Base-by-base conservation (phyloP, 2,329 filamentous ascomycete species). In the Aspergillus brunneoviolaceus region DNA sequence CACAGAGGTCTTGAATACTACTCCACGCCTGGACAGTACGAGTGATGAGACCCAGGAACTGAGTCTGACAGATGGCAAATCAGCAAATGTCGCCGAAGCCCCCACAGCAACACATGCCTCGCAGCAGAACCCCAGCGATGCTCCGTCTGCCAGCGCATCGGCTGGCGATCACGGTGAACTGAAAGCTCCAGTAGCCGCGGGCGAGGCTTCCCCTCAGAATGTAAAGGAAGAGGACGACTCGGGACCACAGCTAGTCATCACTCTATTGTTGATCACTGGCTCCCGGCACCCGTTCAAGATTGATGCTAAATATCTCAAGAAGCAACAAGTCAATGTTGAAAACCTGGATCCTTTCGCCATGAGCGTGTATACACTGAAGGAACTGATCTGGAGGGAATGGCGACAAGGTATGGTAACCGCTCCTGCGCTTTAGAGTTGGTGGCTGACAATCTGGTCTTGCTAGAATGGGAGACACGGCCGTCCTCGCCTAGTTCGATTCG, bases 361-460 rank as follows among this genome's bases (percentile, higher is more conserved):
- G 77, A 96, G 91, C 67, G 89, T 96, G 54, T 96, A 97, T 74
- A 96, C 91, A 3, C 80, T 98, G 65, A 97, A 97, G 77, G 92
- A 97, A 79, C 80, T 97, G 71, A 96, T 98, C 73, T 85, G 95
- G 80, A 85, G 91, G 69, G 93, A 97, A 75, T 98, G 94, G 94
- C 84, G 92, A 67, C 88, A 88, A 69, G 91, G 84, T 85, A 79
- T 64, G 70, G 21, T 25, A 51, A 33, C 48, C 23, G 45, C 39
- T 16, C 53, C 14, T 23, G 48, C 16, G n/a, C n/a, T 27, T 7
- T 19, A 7, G 19, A 55, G 10, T 14, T n/a, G 29, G 31, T 50
- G 23, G 49, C 61, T 63, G 53, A 67, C 58, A 11, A 25, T 19
- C 49, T n/a, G 23, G 35, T 47, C 29, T 12, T 9, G 39, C 42